Conservation (phyloP, 352 stramenopile genomes). For the Pythium coloratum region DNA sequence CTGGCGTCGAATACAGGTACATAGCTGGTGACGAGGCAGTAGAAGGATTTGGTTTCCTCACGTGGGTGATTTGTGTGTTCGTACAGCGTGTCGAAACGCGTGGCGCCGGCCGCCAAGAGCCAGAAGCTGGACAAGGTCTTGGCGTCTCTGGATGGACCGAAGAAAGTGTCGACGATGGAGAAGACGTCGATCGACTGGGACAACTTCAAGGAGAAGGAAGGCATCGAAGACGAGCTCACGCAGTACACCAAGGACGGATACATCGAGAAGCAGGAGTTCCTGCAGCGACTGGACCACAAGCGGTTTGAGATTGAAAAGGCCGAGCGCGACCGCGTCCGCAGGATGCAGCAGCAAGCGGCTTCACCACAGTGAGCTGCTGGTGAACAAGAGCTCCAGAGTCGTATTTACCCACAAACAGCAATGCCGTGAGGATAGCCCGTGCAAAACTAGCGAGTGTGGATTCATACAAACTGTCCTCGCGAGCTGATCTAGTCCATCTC, state of each 20-base stretch:
- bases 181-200: conserved; percentile 96
- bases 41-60: too few relatives aligned
- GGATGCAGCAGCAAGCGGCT: conserved; percentile 41
- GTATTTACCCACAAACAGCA: conserved; percentile 1
- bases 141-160: conserved; percentile 79
- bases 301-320: conserved; percentile 90
- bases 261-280: conserved; percentile 96
- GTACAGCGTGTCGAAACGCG: conserved; percentile 30
- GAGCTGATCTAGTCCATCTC: conserved; percentile 53
- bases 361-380: conserved; percentile 11
- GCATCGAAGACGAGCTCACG: conserved; percentile 91
- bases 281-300: conserved; percentile 87
- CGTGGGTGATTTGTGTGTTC: neutral
- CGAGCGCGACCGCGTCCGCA: conserved; percentile 77
- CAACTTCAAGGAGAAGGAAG: conserved; percentile 92
- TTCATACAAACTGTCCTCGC: neutral
- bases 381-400: neutral
- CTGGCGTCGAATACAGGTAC: conserved; percentile 80
- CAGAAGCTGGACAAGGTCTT: conserved; percentile 85
- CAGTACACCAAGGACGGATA: conserved; percentile 94
- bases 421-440: neutral
- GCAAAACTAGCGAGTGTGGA: conserved; percentile 5
- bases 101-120: conserved; percentile 24
- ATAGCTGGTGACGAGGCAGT: neutral
- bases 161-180: conserved; percentile 94